These are phyloP conservation scores for Fusarium sp. DNA, from an alignment of 2,329 filamentous ascomycete genomes.

Conservation along the genomic window DNA sequence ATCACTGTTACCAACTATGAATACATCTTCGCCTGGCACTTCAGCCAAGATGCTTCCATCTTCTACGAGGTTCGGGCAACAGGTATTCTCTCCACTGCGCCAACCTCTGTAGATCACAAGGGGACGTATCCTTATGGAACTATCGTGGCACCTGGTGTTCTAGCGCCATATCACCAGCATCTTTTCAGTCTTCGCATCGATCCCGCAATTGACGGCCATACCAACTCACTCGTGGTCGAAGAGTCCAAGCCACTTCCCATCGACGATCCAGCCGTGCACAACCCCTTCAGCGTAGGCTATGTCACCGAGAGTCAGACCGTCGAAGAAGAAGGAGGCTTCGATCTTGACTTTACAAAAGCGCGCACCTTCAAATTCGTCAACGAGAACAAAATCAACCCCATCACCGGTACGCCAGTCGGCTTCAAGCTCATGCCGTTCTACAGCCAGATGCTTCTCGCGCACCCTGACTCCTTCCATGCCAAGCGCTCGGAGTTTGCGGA, in stretches of 20 bases:
- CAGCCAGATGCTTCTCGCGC: constrained; percentile 60
- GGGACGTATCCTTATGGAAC: constrained; percentile 67
- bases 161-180: constrained; percentile 77
- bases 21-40: constrained; percentile 59
- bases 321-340: constrained; percentile 58
- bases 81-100: constrained; percentile 58
- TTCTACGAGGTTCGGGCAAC: constrained; percentile 52
- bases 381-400: constrained; percentile 54
- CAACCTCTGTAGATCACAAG: constrained; percentile 64
- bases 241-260: constrained; percentile 58
- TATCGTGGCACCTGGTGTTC: constrained; percentile 69
- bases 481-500: constrained; percentile 57
- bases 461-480: constrained; percentile 54
- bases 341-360: constrained; percentile 63
- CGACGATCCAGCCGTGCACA: constrained; percentile 54
- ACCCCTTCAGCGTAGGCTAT: constrained; percentile 65
- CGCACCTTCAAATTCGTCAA: constrained; percentile 63
- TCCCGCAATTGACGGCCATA: constrained; percentile 69
- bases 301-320: constrained; percentile 57
- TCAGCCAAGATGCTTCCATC: constrained; percentile 64
- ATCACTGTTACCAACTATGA: constrained; percentile 74
- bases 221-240: constrained; percentile 62
- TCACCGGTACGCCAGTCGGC: constrained; percentile 58
- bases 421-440: constrained; percentile 59
- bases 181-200: constrained; percentile 75